A percentile compares a stretch with the other conserved stretches of the same genome.
These are phyloP conservation scores for Aquilaria sinensis DNA, from an alignment of 345 rosid genomes.

Conservation along the genomic window DNA sequence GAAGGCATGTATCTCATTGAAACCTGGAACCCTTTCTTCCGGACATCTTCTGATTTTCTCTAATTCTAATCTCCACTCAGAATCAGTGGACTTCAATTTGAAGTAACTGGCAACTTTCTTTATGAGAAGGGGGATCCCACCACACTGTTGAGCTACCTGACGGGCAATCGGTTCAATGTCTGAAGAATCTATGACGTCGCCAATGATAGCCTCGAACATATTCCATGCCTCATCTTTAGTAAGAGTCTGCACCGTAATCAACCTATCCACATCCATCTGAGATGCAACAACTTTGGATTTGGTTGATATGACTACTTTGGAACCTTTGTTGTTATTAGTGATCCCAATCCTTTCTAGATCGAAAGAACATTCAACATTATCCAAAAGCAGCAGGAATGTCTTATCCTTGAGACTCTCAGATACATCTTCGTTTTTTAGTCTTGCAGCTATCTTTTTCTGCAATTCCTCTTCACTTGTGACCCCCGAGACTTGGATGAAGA, in stretches of 20 bases:
- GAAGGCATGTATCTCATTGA: conserved; percentile 23
- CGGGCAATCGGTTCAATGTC: conserved; percentile 11
- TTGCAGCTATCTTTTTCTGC: neutral
- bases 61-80: conserved; percentile 19
- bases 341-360: conserved; percentile 7
- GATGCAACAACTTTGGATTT: conserved; percentile 1
- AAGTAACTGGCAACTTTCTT: conserved; percentile 23
- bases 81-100: conserved; percentile 10
- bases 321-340: neutral
- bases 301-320: conserved; percentile 11
- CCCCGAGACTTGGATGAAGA: neutral
- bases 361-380: neutral
- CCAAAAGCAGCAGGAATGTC: conserved; percentile 10
- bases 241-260: neutral
- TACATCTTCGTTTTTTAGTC: neutral
- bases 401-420: neutral
- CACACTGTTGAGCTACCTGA: conserved; percentile 19
- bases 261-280: neutral
- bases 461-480: neutral
- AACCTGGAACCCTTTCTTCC: conserved; percentile 3
- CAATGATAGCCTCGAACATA: conserved; percentile 5
- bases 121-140: conserved; percentile 21
- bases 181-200: conserved; percentile 1
- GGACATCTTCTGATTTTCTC: conserved; percentile 14
- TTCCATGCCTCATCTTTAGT: conserved; percentile 5